Base-by-base conservation (phyloP, 75 land plant species). In the Picea glauca region DNA sequence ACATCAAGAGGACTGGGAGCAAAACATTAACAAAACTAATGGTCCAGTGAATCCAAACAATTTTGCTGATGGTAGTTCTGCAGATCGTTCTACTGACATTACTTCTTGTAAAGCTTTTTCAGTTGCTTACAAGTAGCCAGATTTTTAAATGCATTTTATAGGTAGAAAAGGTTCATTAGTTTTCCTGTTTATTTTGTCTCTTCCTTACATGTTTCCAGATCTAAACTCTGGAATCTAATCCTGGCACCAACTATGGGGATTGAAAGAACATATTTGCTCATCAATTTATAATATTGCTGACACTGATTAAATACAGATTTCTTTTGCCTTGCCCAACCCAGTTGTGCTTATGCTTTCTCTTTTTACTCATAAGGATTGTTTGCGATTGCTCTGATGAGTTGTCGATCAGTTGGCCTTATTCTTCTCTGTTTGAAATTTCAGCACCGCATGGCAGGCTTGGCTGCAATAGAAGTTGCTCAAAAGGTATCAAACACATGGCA, bases 401-500 rank as follows among this genome's bases (percentile, higher is more conserved):
- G 56, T 70, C 26, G 20, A 70, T 70, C 74, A 11, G n/a, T 43
- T 70, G 11, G 54, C 54, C 74, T 70, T 70, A 70, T 43, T 65
- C 56, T 20, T 75, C 59, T 76, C 58, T 43, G 2, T 68, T 43
- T 33, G 70, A 12, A 3, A 8, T 66, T 82, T 57, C 96, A 96
- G 99, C 88, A 96, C 84, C 96, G 99, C 9, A 96, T 96, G 99
- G 99, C 99, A 23, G 99, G 99, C 20, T 83, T 96, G 56, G 99
- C 99, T 76, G 96, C 93, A 60, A 87, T 96, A 68, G 94, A 96
- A 80, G 84, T 94, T 80, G 99, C 99, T 56, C 99, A 96, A 60
- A 96, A 92, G 89, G 97, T 94, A 59, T 77, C 86, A 63, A 89
- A 82, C 76, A 85, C 83, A 64, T 96, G 94, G 96, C 92, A 92